Base-by-base conservation (phyloP, 2,329 filamentous ascomycete genomes). In the Ascochyta pisi region DNA sequence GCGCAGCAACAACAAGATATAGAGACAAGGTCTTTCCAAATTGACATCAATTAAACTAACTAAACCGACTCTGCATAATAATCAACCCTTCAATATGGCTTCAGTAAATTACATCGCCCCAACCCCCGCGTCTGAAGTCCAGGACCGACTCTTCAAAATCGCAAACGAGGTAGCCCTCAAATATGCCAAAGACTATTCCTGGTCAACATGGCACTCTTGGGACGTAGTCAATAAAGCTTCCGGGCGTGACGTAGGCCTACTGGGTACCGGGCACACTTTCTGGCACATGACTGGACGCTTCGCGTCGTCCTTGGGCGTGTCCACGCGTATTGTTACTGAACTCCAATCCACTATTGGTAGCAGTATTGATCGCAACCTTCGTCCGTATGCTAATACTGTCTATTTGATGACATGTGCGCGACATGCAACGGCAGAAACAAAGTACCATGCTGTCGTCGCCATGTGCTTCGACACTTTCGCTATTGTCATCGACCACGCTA, bases 401-500 rank as follows among this genome's bases (percentile, higher is more conserved):
- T 6, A 38, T 23, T n/a, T 12, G 7, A 23, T 50, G 40, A 50
- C 39, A 4, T 33, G 31, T 10, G 43, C 50, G 9, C n/a, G 41
- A 24, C 38, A 45, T 19, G 54, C 50, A 13, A 23, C 34, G 27
- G 23, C 38, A 34, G 44, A 54, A 27, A 37, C n/a, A 3, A 9
- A 33, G 23, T 43, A 57, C n/a, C 54, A 57, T 23, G 44, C 49
- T 15, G 40, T 57, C 1, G 50, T 54, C 3, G 50, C 49, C 4
- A 44, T 57, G 40, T 57, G 50, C 50, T 54, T 57, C 22, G 22
- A 48, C 12, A 37, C 44, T 3, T 58, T 50, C 16, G 40, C 45
- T 8, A 34, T 58, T 38, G 26, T 46, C n/a, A 47, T 58, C 41
- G 44, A 47, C 31, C 45, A 58, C 10, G 34, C 45, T 26, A 22